phyloP scores from a whole-genome alignment of 345 rosid genomes.

The Eucalyptus guilfoylei region DNA sequence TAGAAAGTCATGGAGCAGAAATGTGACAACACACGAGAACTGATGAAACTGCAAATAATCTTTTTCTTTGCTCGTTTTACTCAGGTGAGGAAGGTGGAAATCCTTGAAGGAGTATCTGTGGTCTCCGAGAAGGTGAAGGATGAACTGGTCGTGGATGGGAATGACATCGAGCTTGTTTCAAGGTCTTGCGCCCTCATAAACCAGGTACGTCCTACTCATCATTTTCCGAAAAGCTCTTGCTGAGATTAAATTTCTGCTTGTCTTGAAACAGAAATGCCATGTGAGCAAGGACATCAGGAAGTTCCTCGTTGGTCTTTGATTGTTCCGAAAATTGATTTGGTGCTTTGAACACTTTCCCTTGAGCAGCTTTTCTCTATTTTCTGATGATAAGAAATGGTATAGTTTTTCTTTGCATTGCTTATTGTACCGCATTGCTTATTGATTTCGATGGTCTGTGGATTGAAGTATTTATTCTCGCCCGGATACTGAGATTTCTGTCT shows the following conservation, averaged over 20 bases:
- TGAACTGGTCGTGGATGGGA: slow-evolving; percentile 21
- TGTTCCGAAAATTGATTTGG: no score
- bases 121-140: slow-evolving; percentile 23
- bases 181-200: slow-evolving; percentile 24
- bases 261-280: slow-evolving; percentile 33
- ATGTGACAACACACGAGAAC: neutral
- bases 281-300: slow-evolving; percentile 58
- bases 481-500: no score
- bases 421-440: no score
- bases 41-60: neutral
- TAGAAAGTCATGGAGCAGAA: no score
- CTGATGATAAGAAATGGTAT: no score
- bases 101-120: slow-evolving; percentile 15
- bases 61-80: neutral
- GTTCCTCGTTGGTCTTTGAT: slow-evolving; percentile 47
- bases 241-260: neutral
- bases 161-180: slow-evolving; percentile 24
- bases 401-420: no score
- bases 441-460: no score
- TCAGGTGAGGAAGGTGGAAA: slow-evolving; percentile 3
- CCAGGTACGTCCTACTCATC: neutral
- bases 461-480: no score
- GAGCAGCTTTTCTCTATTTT: no score
- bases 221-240: neutral
- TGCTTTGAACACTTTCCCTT: no score